These are phyloP conservation scores for Aegilops speltoides DNA, from an alignment of 176 grass and related monocot genomes.

Conservation along the genomic window DNA sequence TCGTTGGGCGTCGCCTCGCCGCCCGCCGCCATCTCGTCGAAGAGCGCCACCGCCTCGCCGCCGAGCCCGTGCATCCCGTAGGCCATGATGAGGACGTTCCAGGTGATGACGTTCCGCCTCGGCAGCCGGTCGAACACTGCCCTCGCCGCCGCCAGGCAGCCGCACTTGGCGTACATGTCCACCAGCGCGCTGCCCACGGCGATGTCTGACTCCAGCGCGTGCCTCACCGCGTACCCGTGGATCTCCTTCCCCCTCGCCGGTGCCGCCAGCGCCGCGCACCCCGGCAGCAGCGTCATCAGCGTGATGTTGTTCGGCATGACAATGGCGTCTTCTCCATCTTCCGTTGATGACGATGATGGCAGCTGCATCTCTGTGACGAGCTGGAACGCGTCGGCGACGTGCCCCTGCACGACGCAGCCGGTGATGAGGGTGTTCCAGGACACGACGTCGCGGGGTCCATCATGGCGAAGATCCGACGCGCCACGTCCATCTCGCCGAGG, in stretches of 20 bases:
- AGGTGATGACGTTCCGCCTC: slow-evolving; percentile 77
- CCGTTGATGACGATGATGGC: no score
- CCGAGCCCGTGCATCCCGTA: slow-evolving; percentile 93
- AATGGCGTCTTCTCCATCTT: no score
- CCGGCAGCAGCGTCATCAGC: slow-evolving; percentile 83
- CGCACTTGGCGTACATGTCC: slow-evolving; percentile 98
- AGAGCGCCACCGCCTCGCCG: slow-evolving; percentile 54
- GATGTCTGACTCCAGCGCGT: slow-evolving; percentile 55
- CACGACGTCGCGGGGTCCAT: slow-evolving; percentile 67
- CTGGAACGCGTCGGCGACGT: slow-evolving; percentile 58
- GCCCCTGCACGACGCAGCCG: slow-evolving; percentile 56
- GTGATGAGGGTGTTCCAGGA: slow-evolving; percentile 93
- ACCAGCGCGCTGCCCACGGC: slow-evolving; percentile 79
- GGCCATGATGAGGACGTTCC: slow-evolving; percentile 98
- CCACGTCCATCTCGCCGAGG: slow-evolving; percentile 64
- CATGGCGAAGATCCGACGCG: slow-evolving; percentile 58
- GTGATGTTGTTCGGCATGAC: slow-evolving; percentile 69
- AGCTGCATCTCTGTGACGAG: slow-evolving; percentile 65
- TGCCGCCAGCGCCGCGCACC: slow-evolving; percentile 61
- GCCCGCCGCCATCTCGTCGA: slow-evolving; percentile 61
- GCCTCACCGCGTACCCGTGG: slow-evolving; percentile 66
- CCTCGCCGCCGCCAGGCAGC: slow-evolving; percentile 45
- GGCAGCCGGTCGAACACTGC: slow-evolving; percentile 70
- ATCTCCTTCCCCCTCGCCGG: slow-evolving; percentile 87
- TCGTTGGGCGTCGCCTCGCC: slow-evolving; percentile 67